Conservation (phyloP, 129 eudicot species). For the Gnaphalium uliginosum region DNA sequence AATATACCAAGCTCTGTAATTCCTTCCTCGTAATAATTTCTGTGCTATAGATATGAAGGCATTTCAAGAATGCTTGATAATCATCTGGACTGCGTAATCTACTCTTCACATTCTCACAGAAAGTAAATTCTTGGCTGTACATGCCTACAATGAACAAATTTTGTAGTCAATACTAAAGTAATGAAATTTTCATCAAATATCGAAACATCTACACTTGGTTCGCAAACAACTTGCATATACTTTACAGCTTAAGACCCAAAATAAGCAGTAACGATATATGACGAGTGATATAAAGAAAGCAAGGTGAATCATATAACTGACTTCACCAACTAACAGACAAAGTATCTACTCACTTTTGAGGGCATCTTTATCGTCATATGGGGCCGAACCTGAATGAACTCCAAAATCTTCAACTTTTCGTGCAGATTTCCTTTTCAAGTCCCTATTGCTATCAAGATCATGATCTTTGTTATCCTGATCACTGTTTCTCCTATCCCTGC, state of each 20-base stretch:
- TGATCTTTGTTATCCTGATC: constrained; percentile 76
- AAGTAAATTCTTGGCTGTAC: constrained; percentile 79
- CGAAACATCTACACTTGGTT: neutral
- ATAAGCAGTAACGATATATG: neutral
- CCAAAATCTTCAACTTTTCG: constrained; percentile 84
- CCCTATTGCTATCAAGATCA: constrained; percentile 65
- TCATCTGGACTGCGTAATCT: constrained; percentile 78
- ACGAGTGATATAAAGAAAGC: neutral
- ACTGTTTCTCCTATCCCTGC: constrained; percentile 62
- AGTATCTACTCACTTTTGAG: constrained; percentile 70
- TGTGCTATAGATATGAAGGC: constrained; percentile 96
- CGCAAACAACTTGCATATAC: constrained; percentile 3
- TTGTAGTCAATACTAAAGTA: neutral
- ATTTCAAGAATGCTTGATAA: constrained; percentile 97
- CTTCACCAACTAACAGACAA: constrained; percentile 16
- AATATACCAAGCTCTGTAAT: constrained; percentile 82
- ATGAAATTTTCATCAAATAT: constrained; percentile 8
- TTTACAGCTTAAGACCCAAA: constrained; percentile 5
- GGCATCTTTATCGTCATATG: constrained; percentile 73
- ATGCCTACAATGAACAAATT: constrained; percentile 47
- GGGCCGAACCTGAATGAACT: constrained; percentile 46
- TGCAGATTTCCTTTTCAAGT: constrained; percentile 65
- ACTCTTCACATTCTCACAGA: constrained; percentile 94
- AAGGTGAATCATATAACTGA: constrained; percentile 1
- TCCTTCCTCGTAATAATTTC: constrained; percentile 93